Conservation (phyloP, 2,329 filamentous ascomycete species). For the Pyrenochaeta sp. region DNA sequence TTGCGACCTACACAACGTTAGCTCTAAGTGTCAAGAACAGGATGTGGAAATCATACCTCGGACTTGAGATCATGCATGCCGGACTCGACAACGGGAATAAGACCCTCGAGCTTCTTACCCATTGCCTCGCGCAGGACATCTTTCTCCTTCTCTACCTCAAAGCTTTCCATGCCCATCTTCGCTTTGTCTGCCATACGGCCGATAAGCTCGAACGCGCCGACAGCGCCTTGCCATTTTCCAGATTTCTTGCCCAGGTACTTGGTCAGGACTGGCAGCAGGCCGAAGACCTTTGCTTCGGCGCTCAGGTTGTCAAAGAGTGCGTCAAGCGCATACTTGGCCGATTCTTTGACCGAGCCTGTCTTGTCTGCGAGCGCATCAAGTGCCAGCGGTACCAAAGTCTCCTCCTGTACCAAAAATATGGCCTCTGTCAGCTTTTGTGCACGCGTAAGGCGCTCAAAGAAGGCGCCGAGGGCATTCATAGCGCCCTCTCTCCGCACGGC, state of each 20-base stretch:
- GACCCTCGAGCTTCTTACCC: conserved; percentile 82
- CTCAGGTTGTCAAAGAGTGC: conserved; percentile 81
- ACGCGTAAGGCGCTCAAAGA: conserved; percentile 88
- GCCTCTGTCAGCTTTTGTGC: conserved; percentile 81
- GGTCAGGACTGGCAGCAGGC: conserved; percentile 78
- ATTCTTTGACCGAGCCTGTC: conserved; percentile 84
- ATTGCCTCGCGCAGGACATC: conserved; percentile 89
- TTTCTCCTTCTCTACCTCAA: conserved; percentile 86
- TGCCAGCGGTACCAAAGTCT: conserved; percentile 73
- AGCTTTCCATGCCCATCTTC: conserved; percentile 81
- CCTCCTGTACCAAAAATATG: conserved; percentile 82
- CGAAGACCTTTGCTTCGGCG: conserved; percentile 82
- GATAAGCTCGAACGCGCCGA: conserved; percentile 83
- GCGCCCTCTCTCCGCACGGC: conserved; percentile 84
- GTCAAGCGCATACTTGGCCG: conserved; percentile 93
- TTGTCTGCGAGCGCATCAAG: conserved; percentile 92
- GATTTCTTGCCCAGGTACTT: conserved; percentile 82
- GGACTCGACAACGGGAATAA: conserved; percentile 90
- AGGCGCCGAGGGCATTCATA: conserved; percentile 91
- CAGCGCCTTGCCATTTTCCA: conserved; percentile 96
- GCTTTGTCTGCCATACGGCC: conserved; percentile 96
- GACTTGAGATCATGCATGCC: conserved; percentile 97
- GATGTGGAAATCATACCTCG: conserved; percentile 61
- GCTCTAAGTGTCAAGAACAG: not conserved
- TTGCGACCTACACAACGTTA: conserved; percentile 61